Conservation (phyloP, 805 yeast genomes). For the Pichia cabralensis region DNA sequence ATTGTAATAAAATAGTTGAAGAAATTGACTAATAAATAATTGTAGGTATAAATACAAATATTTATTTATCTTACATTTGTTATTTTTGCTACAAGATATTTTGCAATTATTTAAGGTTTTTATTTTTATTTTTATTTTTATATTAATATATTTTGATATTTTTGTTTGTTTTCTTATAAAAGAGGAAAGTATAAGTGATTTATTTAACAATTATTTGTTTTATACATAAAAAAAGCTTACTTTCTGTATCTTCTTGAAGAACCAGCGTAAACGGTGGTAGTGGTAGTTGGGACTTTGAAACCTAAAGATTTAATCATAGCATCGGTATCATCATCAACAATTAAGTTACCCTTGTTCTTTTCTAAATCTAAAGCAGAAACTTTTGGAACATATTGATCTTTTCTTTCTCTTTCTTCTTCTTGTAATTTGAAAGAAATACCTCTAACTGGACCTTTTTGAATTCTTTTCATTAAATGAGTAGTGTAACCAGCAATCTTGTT, state of each 20-base stretch:
- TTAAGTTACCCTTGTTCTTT: constrained; percentile 91
- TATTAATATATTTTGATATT: neutral
- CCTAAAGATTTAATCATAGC: constrained; percentile 92
- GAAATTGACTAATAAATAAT: constrained; percentile 11
- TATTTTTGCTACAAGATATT: neutral
- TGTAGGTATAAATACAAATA: too few relatives aligned
- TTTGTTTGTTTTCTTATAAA: neutral
- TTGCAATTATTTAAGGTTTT: neutral
- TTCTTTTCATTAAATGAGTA: constrained; percentile 99
- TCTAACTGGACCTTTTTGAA: constrained; percentile 99
- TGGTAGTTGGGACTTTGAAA: constrained; percentile 77
- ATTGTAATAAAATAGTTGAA: constrained; percentile 31
- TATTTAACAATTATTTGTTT: neutral
- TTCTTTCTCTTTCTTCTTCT: constrained; percentile 99
- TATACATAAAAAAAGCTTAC: constrained; percentile 34
- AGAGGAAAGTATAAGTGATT: neutral
- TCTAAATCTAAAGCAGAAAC: constrained; percentile 98
- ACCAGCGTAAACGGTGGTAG: constrained; percentile 80
- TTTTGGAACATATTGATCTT: constrained; percentile 99
- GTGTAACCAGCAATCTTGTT: constrained; percentile 99
- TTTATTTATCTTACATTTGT: too few relatives aligned
- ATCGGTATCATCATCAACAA: constrained; percentile 95
- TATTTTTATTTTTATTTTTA: neutral
- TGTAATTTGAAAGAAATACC: constrained; percentile 99
- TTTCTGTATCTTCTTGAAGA: constrained; percentile 80